A percentile compares a stretch with the other conserved stretches of the same genome.
Evolutionary conservation across 2,329 filamentous ascomycete genomes (phyloP).

Genomic region (Anthostomella pinea): DNA sequence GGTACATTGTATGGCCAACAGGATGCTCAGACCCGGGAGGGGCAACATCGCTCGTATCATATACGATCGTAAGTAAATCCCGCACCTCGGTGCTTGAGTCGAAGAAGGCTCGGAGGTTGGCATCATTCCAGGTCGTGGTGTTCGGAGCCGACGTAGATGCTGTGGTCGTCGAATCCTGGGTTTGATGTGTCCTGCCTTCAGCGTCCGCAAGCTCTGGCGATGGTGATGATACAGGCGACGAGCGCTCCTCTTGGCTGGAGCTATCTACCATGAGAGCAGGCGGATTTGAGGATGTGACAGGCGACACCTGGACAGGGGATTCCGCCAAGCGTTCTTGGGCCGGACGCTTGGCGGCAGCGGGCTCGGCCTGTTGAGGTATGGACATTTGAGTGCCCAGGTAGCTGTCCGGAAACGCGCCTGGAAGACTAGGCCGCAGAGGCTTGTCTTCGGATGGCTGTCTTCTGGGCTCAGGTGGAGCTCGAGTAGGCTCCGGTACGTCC

Average conservation of each 20-base stretch:
- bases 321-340: conserved; percentile 55
- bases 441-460: conserved; percentile 23
- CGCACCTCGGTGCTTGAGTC: conserved; percentile 86
- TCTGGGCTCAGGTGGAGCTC: conserved; percentile 26
- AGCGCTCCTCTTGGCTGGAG: conserved; percentile 66
- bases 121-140: conserved; percentile 78
- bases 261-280: conserved; percentile 68
- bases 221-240: conserved; percentile 61
- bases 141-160: conserved; percentile 56
- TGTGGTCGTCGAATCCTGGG: conserved; percentile 49
- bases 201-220: conserved; percentile 59
- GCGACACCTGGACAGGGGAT: conserved; percentile 66
- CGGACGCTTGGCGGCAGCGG: conserved; percentile 26
- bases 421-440: conserved; percentile 33
- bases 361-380: conserved; percentile 32
- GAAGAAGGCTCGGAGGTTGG: conserved; percentile 81
- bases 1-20: conserved; percentile 75
- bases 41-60: conserved; percentile 82
- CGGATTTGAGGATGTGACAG: conserved; percentile 50
- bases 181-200: conserved; percentile 41
- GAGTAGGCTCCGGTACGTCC: conserved; percentile 29
- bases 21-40: conserved; percentile 84
- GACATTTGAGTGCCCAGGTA: conserved; percentile 33
- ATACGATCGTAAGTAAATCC: conserved; percentile 86
- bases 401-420: conserved; percentile 43